Percentiles rank a stretch among this genome's conserved stretches.
Evolutionary conservation across 805 yeast genomes (phyloP).

Genomic region (Suhomyces tanzawaensis): DNA sequence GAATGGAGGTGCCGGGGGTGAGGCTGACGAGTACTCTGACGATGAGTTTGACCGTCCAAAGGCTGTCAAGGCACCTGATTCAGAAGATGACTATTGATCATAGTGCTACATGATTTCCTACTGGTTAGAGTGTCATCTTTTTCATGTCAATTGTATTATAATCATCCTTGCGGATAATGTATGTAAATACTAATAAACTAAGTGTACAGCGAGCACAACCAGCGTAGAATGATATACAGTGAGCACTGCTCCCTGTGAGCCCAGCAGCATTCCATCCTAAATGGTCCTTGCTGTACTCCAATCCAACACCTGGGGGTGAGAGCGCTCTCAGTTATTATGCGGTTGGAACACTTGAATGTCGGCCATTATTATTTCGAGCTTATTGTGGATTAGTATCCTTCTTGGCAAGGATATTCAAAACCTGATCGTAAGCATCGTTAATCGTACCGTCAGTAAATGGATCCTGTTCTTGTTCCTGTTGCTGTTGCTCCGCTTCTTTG

Average conservation of each 20-base stretch:
- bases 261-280: no score
- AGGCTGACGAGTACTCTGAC: slow-evolving; percentile 32
- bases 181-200: neutral
- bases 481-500: no score
- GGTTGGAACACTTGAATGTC: no score
- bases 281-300: no score
- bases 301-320: no score
- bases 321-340: no score
- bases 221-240: no score
- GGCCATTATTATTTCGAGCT: no score
- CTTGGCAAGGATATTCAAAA: slow-evolving; percentile 13
- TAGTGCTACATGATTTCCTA: slow-evolving; percentile 3
- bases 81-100: slow-evolving; percentile 29
- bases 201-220: no score
- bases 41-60: slow-evolving; percentile 27
- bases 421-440: slow-evolving; percentile 20
- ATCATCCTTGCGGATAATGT: neutral
- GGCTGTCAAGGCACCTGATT: slow-evolving; percentile 20
- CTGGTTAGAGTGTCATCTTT: slow-evolving; percentile 4
- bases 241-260: no score
- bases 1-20: slow-evolving; percentile 19
- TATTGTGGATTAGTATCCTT: no score
- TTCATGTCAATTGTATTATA: slow-evolving; percentile 3
- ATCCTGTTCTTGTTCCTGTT: no score
- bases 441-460: slow-evolving; percentile 11